phyloP scores from a whole-genome alignment of 2,329 filamentous ascomycete species.

The Alternaria sp. region DNA sequence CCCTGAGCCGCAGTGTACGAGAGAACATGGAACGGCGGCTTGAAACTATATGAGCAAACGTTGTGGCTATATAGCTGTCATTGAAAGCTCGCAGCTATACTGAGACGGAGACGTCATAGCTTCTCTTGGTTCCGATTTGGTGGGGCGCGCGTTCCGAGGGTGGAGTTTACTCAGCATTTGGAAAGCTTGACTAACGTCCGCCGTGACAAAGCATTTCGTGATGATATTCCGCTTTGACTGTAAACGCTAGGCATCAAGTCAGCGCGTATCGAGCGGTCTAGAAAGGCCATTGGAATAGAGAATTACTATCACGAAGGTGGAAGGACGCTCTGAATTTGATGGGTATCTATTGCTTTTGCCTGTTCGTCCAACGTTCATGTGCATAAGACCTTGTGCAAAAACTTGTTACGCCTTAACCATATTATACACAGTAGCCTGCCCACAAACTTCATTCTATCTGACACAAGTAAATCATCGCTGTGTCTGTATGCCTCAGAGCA shows the following conservation, averaged over 20 bases:
- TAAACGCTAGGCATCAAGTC: background rate
- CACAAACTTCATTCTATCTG: background rate
- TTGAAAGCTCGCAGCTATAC: slow-evolving; percentile 22
- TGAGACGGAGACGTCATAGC: slow-evolving; percentile 31
- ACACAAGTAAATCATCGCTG: background rate
- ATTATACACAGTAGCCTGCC: background rate
- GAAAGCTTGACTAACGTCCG: slow-evolving; percentile 36
- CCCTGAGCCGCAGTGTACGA: slow-evolving; percentile 23
- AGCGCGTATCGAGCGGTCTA: background rate
- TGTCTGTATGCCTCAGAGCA: slow-evolving; percentile 27
- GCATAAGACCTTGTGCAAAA: background rate
- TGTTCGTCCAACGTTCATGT: background rate
- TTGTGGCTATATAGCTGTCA: slow-evolving; percentile 34
- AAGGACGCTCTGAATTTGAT: background rate
- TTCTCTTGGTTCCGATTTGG: slow-evolving; percentile 15
- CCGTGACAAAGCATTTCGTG: slow-evolving; percentile 11
- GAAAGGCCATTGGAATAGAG: background rate
- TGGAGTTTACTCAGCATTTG: slow-evolving; percentile 41
- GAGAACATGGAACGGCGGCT: slow-evolving; percentile 24
- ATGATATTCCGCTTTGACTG: background rate
- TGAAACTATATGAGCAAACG: background rate
- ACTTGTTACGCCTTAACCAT: background rate
- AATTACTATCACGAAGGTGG: background rate
- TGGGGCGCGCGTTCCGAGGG: slow-evolving; percentile 18
- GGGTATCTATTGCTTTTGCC: slow-evolving; percentile 25